Percentiles rank a stretch among this genome's conserved stretches.
Conservation (phyloP, 73 alveolate genomes). For the Durusdinium trenchii region DNA sequence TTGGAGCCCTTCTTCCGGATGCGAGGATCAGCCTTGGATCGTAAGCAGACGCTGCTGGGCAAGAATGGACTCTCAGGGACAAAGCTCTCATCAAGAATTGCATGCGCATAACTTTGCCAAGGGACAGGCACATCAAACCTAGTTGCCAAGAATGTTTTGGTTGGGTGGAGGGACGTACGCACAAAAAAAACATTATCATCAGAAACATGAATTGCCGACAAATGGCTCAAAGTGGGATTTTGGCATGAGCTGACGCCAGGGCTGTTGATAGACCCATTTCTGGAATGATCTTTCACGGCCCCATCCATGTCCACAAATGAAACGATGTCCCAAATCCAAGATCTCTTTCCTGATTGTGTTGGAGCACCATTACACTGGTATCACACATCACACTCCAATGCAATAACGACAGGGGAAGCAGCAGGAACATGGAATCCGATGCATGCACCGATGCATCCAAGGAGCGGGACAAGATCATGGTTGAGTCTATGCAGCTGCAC, state of each 20-base stretch:
- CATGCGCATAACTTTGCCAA: not conserved
- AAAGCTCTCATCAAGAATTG: not conserved
- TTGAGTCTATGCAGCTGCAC: not conserved
- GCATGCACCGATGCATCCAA: not conserved
- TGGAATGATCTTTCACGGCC: not conserved
- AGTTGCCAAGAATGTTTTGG: not conserved
- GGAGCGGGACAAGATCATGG: conserved; percentile 6
- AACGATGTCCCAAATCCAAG: not conserved
- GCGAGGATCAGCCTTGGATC: not conserved
- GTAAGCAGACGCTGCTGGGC: not conserved
- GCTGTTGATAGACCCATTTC: not conserved
- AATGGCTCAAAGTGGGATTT: not conserved
- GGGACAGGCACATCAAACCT: not conserved
- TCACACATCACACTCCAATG: too few relatives aligned
- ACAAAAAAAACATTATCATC: not conserved
- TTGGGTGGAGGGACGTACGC: not conserved
- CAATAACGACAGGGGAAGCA: not conserved
- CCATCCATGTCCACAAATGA: not conserved
- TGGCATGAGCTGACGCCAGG: too few relatives aligned
- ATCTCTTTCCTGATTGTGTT: not conserved
- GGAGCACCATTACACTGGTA: too few relatives aligned
- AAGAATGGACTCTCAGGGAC: not conserved
- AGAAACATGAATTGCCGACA: not conserved
- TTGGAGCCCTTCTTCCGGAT: not conserved
- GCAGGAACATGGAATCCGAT: not conserved